Evolutionary conservation across 1,284 basidiomycete species (phyloP), one percentile per base, ranked within the genome.

Genomic region (Pascua guehoae): DNA sequence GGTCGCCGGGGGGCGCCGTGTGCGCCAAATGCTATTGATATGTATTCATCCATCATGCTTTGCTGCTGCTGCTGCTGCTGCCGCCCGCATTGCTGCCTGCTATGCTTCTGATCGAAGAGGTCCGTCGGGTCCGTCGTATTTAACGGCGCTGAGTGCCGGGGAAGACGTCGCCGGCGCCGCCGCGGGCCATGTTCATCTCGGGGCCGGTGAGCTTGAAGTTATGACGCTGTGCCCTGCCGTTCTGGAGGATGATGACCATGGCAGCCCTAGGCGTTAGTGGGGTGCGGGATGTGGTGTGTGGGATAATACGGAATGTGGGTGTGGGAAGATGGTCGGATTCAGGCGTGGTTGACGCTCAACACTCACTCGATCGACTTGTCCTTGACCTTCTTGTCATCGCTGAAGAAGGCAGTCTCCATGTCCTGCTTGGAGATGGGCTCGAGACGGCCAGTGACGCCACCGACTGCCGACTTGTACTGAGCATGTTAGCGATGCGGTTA

Each of bases 321-420:
- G 17, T 41, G 9, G 24, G 24, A 32, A 32, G 24, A 32, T 32
- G 24, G 24, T 4, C 24, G 24, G 24, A 7, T 32, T 32, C 47
- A 24, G 10, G 24, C 15, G 10, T 46, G 32, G 47, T 12, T 36
- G 17, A 5, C 14, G 38, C 11, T 37, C 12, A 11, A n/a, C 11
- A 73, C 73, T 63, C 65, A 75, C 73, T 75, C 73, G 46, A 67
- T 56, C 41, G 67, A 68, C 68, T 75, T 75, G 63, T 72, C 71
- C 64, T 72, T 72, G 61, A 71, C 62, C 56, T 70, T 67, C 65
- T 72, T 73, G 57, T 72, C 70, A 57, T 73, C 71, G 41, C 66
- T 66, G 57, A 75, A 74, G 65, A 75, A 74, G 45, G 58, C 67
- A 46, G 65, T 73, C 67, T 75, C 72, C 15, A 68, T 56, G 56